phyloP scores from a whole-genome alignment of 2,329 filamentous ascomycete genomes.

The Microascus cirrosus region DNA sequence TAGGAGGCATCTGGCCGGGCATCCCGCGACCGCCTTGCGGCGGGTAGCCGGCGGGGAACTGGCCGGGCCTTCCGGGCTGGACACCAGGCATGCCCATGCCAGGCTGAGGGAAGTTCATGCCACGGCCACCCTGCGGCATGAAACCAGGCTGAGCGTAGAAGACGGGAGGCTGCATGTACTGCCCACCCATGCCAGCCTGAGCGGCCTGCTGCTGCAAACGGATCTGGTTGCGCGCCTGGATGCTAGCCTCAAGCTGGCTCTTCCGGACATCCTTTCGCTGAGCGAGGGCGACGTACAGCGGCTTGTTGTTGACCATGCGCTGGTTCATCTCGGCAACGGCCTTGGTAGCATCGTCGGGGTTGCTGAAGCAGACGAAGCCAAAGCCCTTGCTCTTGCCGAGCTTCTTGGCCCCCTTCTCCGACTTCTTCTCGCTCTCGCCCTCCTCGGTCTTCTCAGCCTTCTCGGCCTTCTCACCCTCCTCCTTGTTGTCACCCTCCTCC shows the following conservation, averaged over 20 bases:
- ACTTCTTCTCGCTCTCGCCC: constrained; percentile 41
- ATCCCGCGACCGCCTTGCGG: constrained; percentile 84
- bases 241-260: constrained; percentile 97
- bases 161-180: constrained; percentile 81
- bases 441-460: constrained; percentile 30
- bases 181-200: constrained; percentile 76
- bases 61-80: constrained; percentile 72
- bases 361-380: constrained; percentile 99
- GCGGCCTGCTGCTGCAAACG: constrained; percentile 96
- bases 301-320: constrained; percentile 96
- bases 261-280: constrained; percentile 99
- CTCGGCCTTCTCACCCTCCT: constrained; percentile 39
- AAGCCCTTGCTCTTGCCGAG: constrained; percentile 99
- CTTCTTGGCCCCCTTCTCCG: constrained; percentile 50
- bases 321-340: constrained; percentile 99
- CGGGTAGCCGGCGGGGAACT: constrained; percentile 72
- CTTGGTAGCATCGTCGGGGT: constrained; percentile 97
- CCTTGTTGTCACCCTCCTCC: constrained; percentile 33
- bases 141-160: constrained; percentile 78
- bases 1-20: constrained; percentile 77
- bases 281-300: constrained; percentile 91
- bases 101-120: constrained; percentile 54
- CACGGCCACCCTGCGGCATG: constrained; percentile 52
- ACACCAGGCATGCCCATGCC: constrained; percentile 58
- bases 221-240: constrained; percentile 97